Base-by-base conservation (phyloP, 2,329 filamentous ascomycete genomes). In the Whalleya microplaca region DNA sequence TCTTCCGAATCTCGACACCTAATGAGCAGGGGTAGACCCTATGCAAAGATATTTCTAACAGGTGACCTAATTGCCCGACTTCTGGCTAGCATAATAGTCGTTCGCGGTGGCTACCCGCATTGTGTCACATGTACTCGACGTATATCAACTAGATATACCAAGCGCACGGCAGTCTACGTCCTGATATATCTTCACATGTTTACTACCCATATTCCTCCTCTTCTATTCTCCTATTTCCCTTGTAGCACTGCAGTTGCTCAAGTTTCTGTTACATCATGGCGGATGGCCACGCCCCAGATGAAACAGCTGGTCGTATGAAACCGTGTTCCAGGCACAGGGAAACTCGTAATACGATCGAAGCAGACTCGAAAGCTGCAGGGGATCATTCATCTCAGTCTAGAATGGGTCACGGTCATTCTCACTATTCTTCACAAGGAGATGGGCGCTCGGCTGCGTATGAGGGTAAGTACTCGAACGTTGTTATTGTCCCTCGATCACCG, bases 1-100 rank as follows among this genome's bases (percentile, higher is more conserved):
- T 56, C 45, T 56, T 41, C 57, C 60, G 57, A 62, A 42, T 37
- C 40, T 62, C 52, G 54, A 58, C 58, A 50, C 55, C 60, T 45
- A 23, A 58, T 52, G 21, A 49, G 45, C 55, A 59, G 45, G 60
- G 60, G 54, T 62, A 41, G 53, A 55, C 57, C 54, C 56, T 21
- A 51, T 46, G 27, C 23, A 9, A 37, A 50, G 41, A 45, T 58
- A 47, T 52, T 55, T 37, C 10, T 12, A 37, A 37, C 32, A 37
- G 14, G 32, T 12, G 8, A 41, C 41, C 51, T 51, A 19, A 19
- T 55, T 50, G 60, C 60, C 60, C 60, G 55, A 47, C 52, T 56
- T 60, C 44, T 50, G 41, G 48, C 48, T 51, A 56, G 50, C 41
- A 54, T 56, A 57, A 59, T 50, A 60, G 58, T 49, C 8, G 41